phyloP scores from a whole-genome alignment of 768 basidiomycete genomes.

The Lepiota brunneoincarnata region DNA sequence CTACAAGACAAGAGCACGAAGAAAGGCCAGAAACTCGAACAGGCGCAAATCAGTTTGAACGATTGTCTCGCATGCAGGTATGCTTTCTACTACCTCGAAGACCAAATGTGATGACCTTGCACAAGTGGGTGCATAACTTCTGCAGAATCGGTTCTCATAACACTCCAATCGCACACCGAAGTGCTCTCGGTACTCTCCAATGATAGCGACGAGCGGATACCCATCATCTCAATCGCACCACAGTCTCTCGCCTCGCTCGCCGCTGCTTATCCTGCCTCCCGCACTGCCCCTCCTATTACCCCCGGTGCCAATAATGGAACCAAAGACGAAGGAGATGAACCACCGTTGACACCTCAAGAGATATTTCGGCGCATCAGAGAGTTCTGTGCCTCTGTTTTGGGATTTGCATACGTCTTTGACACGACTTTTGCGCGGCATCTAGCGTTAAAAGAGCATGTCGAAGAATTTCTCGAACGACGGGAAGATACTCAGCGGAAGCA shows the following conservation, averaged over 20 bases:
- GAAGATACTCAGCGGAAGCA: constrained; percentile 21
- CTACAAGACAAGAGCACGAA: constrained; percentile 3
- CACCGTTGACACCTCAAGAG: constrained; percentile 42
- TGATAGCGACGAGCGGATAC: constrained; percentile 50
- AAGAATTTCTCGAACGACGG: constrained; percentile 78
- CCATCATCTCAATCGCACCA: constrained; percentile 73
- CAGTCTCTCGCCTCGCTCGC: constrained; percentile 18
- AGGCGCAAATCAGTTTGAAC: constrained; percentile 94
- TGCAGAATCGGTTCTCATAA: constrained; percentile 95
- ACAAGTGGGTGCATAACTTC: constrained; percentile 99
- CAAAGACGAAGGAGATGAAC: constrained; percentile 8
- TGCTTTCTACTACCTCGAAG: constrained; percentile 22
- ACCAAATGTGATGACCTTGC: too few species aligned
- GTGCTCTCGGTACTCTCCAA: constrained; percentile 74
- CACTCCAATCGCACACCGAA: constrained; percentile 91
- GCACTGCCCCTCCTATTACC: constrained; percentile 16
- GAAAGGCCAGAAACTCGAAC: constrained; percentile 66
- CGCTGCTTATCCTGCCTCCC: constrained; percentile 17
- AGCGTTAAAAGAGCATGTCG: constrained; percentile 74
- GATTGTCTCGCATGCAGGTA: constrained; percentile 98
- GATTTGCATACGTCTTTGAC: constrained; percentile 85
- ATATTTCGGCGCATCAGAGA: constrained; percentile 69
- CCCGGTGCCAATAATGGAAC: neutral
- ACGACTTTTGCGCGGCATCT: constrained; percentile 94
- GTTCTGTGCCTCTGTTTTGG: constrained; percentile 66